Conservation (phyloP, 495 filamentous ascomycete genomes). For the Staphylotrichum longicolle region DNA sequence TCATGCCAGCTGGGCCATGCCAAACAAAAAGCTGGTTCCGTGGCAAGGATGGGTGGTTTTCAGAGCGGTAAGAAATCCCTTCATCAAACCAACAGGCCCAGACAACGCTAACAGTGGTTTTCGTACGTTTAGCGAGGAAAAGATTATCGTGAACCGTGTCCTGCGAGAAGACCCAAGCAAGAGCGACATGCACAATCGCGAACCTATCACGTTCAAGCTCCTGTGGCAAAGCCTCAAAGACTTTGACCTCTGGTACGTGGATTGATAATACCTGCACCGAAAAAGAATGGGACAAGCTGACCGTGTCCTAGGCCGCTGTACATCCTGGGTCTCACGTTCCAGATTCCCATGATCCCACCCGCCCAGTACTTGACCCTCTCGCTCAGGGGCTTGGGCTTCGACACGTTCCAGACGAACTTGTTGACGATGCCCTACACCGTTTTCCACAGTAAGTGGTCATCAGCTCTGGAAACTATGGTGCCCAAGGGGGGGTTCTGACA, state of each 20-base stretch:
- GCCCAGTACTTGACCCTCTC: conserved; percentile 64
- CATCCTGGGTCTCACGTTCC: conserved; percentile 59
- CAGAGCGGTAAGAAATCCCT: conserved; percentile 42
- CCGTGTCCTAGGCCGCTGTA: conserved; percentile 56
- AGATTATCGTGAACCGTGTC: conserved; percentile 71
- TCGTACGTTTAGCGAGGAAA: conserved; percentile 50
- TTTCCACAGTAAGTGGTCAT: conserved; percentile 33
- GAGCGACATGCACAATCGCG: conserved; percentile 58
- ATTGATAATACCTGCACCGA: background rate
- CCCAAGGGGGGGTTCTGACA: background rate
- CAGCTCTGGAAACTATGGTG: too few species aligned
- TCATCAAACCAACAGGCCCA: background rate
- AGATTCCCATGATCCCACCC: conserved; percentile 58
- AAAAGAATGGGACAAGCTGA: background rate
- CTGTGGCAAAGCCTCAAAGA: conserved; percentile 64
- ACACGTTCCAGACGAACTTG: conserved; percentile 65
- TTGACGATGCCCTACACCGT: conserved; percentile 42
- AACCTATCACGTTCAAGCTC: conserved; percentile 59
- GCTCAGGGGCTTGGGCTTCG: conserved; percentile 62
- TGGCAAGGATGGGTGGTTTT: conserved; percentile 73
- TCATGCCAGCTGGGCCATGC: conserved; percentile 70
- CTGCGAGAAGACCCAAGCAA: conserved; percentile 71
- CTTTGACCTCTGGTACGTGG: conserved; percentile 64
- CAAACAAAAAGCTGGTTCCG: conserved; percentile 67
- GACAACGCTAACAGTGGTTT: background rate